Conservation (phyloP, 768 basidiomycete genomes). For the Megacollybia marginata region DNA sequence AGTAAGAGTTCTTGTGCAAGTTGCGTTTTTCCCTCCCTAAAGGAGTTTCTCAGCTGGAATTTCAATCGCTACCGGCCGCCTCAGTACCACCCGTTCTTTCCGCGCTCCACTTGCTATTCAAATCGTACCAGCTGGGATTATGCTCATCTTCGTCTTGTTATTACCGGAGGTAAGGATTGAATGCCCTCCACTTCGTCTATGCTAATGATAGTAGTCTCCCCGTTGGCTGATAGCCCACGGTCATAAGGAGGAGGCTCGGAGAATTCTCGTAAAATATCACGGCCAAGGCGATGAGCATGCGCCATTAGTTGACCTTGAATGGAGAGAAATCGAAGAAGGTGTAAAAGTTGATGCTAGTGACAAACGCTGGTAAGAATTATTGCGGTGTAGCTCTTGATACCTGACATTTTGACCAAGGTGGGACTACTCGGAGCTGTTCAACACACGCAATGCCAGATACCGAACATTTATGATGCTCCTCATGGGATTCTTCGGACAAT, state of each 20-base stretch:
- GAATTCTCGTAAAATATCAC: constrained; percentile 28
- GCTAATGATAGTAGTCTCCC: constrained; percentile 28
- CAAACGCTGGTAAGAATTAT: constrained; percentile 41
- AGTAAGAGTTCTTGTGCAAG: constrained; percentile 17
- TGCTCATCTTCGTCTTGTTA: constrained; percentile 21
- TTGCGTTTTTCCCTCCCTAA: constrained; percentile 8
- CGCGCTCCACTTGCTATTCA: constrained; percentile 47
- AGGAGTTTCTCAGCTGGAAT: constrained; percentile 21
- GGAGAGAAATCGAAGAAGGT: constrained; percentile 43
- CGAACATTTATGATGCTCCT: constrained; percentile 40
- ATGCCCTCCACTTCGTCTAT: neutral
- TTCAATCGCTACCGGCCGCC: constrained; percentile 32
- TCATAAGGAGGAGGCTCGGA: constrained; percentile 39
- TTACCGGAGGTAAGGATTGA: constrained; percentile 18
- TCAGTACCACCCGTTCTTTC: constrained; percentile 31
- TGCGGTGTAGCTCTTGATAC: neutral
- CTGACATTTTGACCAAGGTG: constrained; percentile 21
- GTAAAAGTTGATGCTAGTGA: constrained; percentile 44
- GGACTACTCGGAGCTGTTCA: constrained; percentile 45
- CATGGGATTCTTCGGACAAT: constrained; percentile 47
- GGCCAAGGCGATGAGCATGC: constrained; percentile 42
- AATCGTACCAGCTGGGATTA: constrained; percentile 33
- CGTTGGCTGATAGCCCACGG: constrained; percentile 48
- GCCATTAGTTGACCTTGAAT: constrained; percentile 43
- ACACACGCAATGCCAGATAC: constrained; percentile 37